These are phyloP conservation scores for Pachysandra terminalis DNA, from an alignment of 164 flowering plant species.

Conservation along the genomic window DNA sequence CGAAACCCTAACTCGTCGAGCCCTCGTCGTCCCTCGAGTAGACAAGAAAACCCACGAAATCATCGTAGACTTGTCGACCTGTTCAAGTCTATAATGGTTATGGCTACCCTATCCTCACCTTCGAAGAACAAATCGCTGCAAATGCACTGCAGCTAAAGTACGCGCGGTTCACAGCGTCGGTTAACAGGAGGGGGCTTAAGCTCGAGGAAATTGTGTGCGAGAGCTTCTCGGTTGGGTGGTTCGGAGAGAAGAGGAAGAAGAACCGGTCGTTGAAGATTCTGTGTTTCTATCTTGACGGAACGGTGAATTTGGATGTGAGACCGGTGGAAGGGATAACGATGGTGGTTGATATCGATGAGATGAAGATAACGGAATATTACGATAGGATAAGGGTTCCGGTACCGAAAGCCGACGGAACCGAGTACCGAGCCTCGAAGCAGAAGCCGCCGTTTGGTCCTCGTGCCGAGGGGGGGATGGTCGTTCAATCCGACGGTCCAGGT, in stretches of 20 bases:
- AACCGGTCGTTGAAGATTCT: conserved; percentile 27
- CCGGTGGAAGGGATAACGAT: conserved; percentile 49
- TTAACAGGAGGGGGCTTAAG: conserved; percentile 40
- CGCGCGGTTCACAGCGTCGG: conserved; percentile 32
- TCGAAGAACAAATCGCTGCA: conserved; percentile 35
- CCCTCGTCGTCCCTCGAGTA: conserved; percentile 33
- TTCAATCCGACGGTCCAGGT: conserved; percentile 38
- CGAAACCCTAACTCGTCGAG: conserved; percentile 37
- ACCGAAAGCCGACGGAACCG: conserved; percentile 50
- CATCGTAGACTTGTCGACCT: conserved; percentile 32
- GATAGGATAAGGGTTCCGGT: conserved; percentile 36
- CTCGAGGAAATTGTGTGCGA: conserved; percentile 36
- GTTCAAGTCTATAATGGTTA: conserved; percentile 24
- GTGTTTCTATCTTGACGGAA: conserved; percentile 36
- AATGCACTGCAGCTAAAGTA: conserved; percentile 20
- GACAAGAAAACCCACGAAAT: conserved; percentile 33
- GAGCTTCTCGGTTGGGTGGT: conserved; percentile 45
- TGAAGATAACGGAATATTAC: conserved; percentile 32
- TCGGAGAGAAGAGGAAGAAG: conserved; percentile 29
- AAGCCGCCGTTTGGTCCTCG: conserved; percentile 28
- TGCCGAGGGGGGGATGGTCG: conserved; percentile 9
- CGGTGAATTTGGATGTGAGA: conserved; percentile 39
- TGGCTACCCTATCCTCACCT: conserved; percentile 43
- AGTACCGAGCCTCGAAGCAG: conserved; percentile 31
- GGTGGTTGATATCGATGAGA: conserved; percentile 30